These are phyloP conservation scores for Ceratobasidium theobromae DNA, from an alignment of 1,284 basidiomycete species.

Conservation along the genomic window DNA sequence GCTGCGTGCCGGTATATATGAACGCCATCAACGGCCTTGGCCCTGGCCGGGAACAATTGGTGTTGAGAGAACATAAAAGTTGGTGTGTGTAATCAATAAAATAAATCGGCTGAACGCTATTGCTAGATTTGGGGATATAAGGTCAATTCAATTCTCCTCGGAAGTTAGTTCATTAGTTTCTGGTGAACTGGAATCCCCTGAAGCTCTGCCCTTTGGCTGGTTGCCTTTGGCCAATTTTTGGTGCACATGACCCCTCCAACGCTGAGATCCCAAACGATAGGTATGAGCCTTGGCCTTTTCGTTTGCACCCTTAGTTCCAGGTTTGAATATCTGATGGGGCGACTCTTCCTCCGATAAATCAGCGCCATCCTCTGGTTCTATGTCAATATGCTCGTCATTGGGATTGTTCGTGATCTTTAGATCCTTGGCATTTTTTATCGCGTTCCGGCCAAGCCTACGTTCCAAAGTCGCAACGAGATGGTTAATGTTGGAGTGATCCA, in stretches of 20 bases:
- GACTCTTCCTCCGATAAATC: not conserved
- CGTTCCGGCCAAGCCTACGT: not conserved
- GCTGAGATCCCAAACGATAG: slow-evolving; percentile 8
- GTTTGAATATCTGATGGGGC: not conserved
- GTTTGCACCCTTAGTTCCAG: not conserved
- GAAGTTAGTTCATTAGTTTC: not conserved
- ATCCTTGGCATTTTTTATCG: not conserved
- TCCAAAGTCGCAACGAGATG: slow-evolving; percentile 3
- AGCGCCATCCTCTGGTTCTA: not conserved
- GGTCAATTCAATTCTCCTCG: too few relatives aligned
- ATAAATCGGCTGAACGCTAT: too few relatives aligned
- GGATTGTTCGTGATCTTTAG: not conserved
- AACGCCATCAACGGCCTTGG: too few relatives aligned
- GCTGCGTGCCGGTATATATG: too few relatives aligned
- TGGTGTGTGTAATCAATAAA: too few relatives aligned
- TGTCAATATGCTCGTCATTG: slow-evolving; percentile 10
- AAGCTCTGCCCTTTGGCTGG: not conserved
- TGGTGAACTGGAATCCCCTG: not conserved
- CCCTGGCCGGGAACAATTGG: too few relatives aligned
- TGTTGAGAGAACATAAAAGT: too few relatives aligned
- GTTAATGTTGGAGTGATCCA: slow-evolving; percentile 40
- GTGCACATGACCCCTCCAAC: slow-evolving; percentile 12
- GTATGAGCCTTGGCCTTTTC: not conserved
- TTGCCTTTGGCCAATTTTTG: not conserved
- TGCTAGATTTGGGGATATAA: too few relatives aligned